Conservation (phyloP, 345 rosid species). For the Nasturtium officinale region DNA sequence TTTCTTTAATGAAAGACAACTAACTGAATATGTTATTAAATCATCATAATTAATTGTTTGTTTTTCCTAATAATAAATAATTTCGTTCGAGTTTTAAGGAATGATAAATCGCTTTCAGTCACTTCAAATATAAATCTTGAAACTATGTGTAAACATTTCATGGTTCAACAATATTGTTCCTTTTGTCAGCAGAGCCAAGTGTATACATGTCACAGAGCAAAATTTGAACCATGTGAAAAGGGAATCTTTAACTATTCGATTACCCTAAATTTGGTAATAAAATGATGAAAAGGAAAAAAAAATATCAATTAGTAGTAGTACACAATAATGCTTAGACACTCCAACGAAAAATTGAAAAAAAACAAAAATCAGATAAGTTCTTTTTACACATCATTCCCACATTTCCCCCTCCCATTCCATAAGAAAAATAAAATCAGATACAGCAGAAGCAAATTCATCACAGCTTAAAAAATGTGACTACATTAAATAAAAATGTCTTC, state of each 20-base stretch:
- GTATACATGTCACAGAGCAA: background rate
- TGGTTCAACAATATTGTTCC: constrained; percentile 31
- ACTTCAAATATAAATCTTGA: constrained; percentile 27
- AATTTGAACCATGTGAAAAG: constrained; percentile 13
- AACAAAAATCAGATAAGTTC: constrained; percentile 42
- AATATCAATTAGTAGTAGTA: constrained; percentile 41
- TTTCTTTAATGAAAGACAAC: background rate
- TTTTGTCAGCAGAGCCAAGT: constrained; percentile 21
- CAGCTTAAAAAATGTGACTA: constrained; percentile 37
- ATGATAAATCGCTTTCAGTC: constrained; percentile 36
- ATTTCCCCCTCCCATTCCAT: constrained; percentile 31
- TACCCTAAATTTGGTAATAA: constrained; percentile 6
- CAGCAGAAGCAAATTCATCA: constrained; percentile 42
- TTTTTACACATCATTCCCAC: constrained; percentile 40
- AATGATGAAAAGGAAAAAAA: background rate
- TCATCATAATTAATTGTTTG: background rate
- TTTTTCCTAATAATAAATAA: background rate
- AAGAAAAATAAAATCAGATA: constrained; percentile 34
- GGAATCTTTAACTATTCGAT: constrained; percentile 23
- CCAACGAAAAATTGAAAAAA: constrained; percentile 34
- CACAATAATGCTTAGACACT: constrained; percentile 42
- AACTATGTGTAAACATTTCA: constrained; percentile 27
- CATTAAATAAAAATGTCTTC: constrained; percentile 31
- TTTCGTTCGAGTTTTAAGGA: constrained; percentile 8
- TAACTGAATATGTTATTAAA: background rate